phyloP scores from a whole-genome alignment of 345 rosid genomes.

The Eucalyptus decipiens region DNA sequence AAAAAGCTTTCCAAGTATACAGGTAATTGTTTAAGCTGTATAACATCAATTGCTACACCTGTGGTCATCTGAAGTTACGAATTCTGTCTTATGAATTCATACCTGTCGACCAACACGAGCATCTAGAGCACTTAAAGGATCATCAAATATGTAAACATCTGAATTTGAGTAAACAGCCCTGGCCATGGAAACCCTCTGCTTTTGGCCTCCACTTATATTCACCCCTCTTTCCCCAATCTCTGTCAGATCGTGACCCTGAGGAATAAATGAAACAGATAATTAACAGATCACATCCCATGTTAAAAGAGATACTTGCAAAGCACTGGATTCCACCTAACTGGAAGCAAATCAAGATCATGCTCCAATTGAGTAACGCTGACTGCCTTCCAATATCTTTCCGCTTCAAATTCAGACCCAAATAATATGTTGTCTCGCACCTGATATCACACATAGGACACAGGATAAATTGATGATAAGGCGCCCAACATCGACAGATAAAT shows the following conservation, averaged over 20 bases:
- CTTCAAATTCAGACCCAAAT: slow-evolving; percentile 75
- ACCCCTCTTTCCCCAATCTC: slow-evolving; percentile 99
- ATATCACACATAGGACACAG: background rate
- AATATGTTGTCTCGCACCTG: slow-evolving; percentile 86
- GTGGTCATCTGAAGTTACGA: background rate
- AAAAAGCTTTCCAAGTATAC: background rate
- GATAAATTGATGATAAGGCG: background rate
- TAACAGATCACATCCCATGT: background rate
- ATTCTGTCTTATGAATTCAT: background rate
- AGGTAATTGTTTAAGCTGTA: background rate
- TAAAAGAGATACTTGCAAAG: background rate
- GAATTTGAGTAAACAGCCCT: slow-evolving; percentile 93
- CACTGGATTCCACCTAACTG: slow-evolving; percentile 37
- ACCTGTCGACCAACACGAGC: slow-evolving; percentile 92
- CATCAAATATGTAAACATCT: slow-evolving; percentile 91
- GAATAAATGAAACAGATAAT: background rate
- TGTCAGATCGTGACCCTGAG: slow-evolving; percentile 80
- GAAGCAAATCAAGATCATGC: slow-evolving; percentile 79
- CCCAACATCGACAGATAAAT: background rate
- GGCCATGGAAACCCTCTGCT: slow-evolving; percentile 98
- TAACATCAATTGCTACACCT: background rate
- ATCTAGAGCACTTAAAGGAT: slow-evolving; percentile 96
- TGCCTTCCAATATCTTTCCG: slow-evolving; percentile 58
- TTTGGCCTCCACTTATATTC: slow-evolving; percentile 97
- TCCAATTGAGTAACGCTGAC: slow-evolving; percentile 66